A percentile compares a stretch with the other conserved stretches of the same genome.
phyloP scores from a whole-genome alignment of 768 basidiomycete genomes.

The Chlorophyllum brunneum region DNA sequence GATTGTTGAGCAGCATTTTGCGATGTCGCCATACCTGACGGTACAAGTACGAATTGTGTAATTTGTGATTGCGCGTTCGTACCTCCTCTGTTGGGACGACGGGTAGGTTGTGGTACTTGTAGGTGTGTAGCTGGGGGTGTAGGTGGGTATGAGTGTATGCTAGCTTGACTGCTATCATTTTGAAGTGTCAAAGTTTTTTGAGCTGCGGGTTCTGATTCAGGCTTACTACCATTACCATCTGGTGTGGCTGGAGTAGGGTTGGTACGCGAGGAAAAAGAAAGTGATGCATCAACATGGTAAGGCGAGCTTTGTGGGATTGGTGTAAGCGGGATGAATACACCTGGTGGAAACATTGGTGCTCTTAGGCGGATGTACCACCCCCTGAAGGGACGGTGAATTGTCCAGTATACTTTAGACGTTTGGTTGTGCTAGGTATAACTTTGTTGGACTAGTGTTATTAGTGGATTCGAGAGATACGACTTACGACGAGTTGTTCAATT shows the following conservation, averaged over 20 bases:
- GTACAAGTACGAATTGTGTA: slow-evolving; percentile 50
- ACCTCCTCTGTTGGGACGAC: not conserved
- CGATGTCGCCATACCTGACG: slow-evolving; percentile 34
- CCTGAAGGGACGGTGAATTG: slow-evolving; percentile 71
- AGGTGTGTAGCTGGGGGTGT: slow-evolving; percentile 37
- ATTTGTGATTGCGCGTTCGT: slow-evolving; percentile 32
- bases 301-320: slow-evolving; percentile 45
- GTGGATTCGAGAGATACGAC: slow-evolving; percentile 21
- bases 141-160: slow-evolving; percentile 57
- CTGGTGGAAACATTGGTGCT: slow-evolving; percentile 65
- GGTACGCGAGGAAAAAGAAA: slow-evolving; percentile 51
- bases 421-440: slow-evolving; percentile 48
- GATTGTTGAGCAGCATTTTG: slow-evolving; percentile 31
- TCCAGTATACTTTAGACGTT: slow-evolving; percentile 66
- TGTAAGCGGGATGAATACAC: slow-evolving; percentile 50
- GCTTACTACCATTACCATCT: no score
- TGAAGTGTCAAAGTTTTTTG: slow-evolving; percentile 18
- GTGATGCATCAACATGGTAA: slow-evolving; percentile 46
- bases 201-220: slow-evolving; percentile 1
- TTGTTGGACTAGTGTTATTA: not conserved
- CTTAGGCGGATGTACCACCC: slow-evolving; percentile 85
- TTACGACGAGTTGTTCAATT: slow-evolving; percentile 66
- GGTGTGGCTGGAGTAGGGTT: slow-evolving; percentile 22
- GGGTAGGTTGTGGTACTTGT: not conserved
- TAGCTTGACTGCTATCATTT: slow-evolving; percentile 34